Percentiles rank a stretch among this genome's conserved stretches.
phyloP scores from a whole-genome alignment of 805 yeast species.

The Henningerozyma blattae region DNA sequence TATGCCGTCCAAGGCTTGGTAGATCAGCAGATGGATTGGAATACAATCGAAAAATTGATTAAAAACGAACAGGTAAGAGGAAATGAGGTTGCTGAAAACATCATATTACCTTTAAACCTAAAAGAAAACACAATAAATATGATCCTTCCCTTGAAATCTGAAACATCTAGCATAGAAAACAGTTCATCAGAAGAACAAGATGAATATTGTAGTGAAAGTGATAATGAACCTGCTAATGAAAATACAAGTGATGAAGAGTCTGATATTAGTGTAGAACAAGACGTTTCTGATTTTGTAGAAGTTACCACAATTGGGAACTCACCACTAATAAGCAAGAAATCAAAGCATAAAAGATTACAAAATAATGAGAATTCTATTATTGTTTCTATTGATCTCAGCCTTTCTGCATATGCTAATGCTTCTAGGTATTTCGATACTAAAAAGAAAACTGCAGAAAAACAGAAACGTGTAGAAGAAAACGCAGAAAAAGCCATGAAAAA shows the following conservation, averaged over 20 bases:
- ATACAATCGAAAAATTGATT: constrained; percentile 67
- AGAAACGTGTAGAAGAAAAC: constrained; percentile 65
- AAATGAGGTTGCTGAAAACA: constrained; percentile 48
- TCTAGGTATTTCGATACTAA: constrained; percentile 67
- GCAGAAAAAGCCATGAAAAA: constrained; percentile 69
- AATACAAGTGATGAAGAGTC: constrained; percentile 11
- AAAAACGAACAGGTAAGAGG: constrained; percentile 56
- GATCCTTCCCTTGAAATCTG: constrained; percentile 30
- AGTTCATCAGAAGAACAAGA: constrained; percentile 25
- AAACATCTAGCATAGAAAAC: constrained; percentile 29
- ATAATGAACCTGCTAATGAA: constrained; percentile 12
- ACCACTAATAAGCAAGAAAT: constrained; percentile 3
- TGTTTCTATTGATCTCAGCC: constrained; percentile 52
- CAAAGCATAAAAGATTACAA: constrained; percentile 4
- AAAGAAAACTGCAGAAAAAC: constrained; percentile 65
- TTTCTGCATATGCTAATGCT: constrained; percentile 85
- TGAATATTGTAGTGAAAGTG: constrained; percentile 23
- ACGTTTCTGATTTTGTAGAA: too few species aligned
- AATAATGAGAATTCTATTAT: constrained; percentile 24
- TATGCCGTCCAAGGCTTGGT: constrained; percentile 52
- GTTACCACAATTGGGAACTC: constrained; percentile 2
- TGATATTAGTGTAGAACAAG: constrained; percentile 6
- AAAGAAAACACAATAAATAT: constrained; percentile 55
- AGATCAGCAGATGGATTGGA: constrained; percentile 90
- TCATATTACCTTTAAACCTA: constrained; percentile 59